Conservation (phyloP, 2,329 filamentous ascomycete species). For the Diaporthe ilicicola region DNA sequence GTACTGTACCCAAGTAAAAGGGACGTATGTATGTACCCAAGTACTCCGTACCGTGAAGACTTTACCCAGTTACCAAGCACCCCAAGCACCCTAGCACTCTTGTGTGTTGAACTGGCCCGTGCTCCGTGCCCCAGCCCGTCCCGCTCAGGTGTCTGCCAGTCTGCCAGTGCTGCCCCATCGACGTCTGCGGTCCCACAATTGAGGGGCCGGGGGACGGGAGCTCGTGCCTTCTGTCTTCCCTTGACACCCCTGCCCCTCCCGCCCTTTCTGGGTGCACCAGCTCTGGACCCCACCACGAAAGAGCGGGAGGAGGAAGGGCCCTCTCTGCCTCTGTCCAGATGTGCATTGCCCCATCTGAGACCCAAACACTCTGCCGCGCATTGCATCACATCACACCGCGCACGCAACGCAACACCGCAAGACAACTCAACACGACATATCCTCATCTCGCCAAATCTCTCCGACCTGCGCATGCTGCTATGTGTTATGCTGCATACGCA, state of each 20-base stretch:
- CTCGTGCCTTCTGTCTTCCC: slow-evolving; percentile 8
- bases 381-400: slow-evolving; percentile 6
- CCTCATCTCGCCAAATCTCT: slow-evolving; percentile 15
- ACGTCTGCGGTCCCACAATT: not conserved
- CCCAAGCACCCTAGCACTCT: not conserved
- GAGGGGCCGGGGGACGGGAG: not conserved
- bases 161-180: not conserved
- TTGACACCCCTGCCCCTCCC: slow-evolving; percentile 19
- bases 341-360: not conserved
- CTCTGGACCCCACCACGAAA: slow-evolving; percentile 26
- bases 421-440: not conserved
- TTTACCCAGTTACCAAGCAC: not conserved
- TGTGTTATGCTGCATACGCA: not conserved
- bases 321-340: not conserved
- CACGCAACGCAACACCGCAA: not conserved
- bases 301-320: slow-evolving; percentile 17
- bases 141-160: no score
- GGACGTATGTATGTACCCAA: not conserved
- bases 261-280: slow-evolving; percentile 20
- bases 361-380: slow-evolving; percentile 13
- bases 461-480: not conserved
- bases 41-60: no score
- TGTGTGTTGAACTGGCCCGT: not conserved
- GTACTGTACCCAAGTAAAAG: no score
- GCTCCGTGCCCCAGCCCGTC: not conserved